A percentile compares a stretch with the other conserved stretches of the same genome.
Evolutionary conservation across 768 basidiomycete species (phyloP).

Genomic region (Boletus rufocinnamomeus): DNA sequence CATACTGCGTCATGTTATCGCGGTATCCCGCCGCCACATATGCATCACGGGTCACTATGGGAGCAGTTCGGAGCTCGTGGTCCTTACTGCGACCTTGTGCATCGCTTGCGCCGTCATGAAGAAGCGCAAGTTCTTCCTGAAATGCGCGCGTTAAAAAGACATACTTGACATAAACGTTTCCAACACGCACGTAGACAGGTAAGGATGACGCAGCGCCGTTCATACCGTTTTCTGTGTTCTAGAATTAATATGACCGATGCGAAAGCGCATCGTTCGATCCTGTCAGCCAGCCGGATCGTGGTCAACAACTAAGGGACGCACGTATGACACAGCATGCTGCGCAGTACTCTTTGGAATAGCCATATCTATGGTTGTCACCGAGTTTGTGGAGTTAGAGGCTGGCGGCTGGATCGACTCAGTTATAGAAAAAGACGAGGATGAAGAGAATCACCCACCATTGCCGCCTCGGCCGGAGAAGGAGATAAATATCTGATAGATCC

Average conservation of each 20-base stretch:
- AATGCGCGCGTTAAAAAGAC: background rate
- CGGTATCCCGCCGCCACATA: conserved; percentile 37
- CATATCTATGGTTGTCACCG: conserved; percentile 16
- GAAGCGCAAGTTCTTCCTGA: conserved; percentile 36
- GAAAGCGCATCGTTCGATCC: background rate
- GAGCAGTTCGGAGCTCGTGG: conserved; percentile 45
- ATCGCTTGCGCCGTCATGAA: conserved; percentile 28
- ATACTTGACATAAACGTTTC: background rate
- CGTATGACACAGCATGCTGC: background rate
- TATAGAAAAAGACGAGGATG: conserved; percentile 4
- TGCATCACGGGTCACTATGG: conserved; percentile 55
- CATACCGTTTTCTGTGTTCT: conserved; percentile 10
- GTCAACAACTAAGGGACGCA: conserved; percentile 10
- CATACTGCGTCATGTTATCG: conserved; percentile 54
- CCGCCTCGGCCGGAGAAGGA: conserved; percentile 10
- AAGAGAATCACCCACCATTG: conserved; percentile 19
- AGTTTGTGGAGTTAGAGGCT: conserved; percentile 2
- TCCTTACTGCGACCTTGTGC: conserved; percentile 31
- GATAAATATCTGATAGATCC: conserved; percentile 10
- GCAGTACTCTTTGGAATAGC: conserved; percentile 9
- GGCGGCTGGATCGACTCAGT: conserved; percentile 17
- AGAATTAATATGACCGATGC: background rate
- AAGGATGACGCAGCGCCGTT: conserved; percentile 8
- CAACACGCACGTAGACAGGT: conserved; percentile 25
- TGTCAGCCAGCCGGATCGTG: background rate